Evolutionary conservation across 352 stramenopile genomes (phyloP).

Genomic region (Globisporangium parvum): DNA sequence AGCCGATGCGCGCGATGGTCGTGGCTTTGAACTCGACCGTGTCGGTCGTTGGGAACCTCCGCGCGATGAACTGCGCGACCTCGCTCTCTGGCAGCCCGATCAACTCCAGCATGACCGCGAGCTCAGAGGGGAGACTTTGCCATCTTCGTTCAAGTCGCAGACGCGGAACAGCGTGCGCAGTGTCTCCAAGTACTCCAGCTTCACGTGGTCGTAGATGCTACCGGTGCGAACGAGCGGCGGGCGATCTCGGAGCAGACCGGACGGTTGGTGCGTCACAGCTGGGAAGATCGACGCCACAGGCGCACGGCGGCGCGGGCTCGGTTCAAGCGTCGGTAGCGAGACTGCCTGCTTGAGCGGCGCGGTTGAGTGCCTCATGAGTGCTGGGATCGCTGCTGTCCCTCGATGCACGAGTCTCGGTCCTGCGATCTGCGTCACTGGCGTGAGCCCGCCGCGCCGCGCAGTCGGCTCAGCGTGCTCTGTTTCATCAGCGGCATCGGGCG

Average conservation of each 20-base stretch:
- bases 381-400: neutral
- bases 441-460: too few relatives aligned
- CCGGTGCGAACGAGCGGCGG: neutral
- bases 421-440: too few relatives aligned
- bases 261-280: neutral
- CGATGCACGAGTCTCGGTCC: neutral
- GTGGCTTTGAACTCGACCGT: neutral
- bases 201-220: constrained; percentile 16
- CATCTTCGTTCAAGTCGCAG: constrained; percentile 31
- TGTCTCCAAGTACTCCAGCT: constrained; percentile 21
- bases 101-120: constrained; percentile 24
- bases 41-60: constrained; percentile 1
- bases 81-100: constrained; percentile 18
- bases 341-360: neutral
- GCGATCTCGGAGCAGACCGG: neutral
- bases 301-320: neutral
- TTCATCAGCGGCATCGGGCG: too few relatives aligned
- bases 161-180: constrained; percentile 25
- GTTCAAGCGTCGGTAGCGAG: neutral
- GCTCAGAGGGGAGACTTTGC: constrained; percentile 22
- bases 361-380: neutral
- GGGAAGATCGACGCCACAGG: constrained; percentile 7
- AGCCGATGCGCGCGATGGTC: constrained; percentile 4
- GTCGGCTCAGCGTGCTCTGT: neutral
- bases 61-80: neutral